Base-by-base conservation (phyloP, 345 rosid species). In the Zanthoxylum bungeanum region DNA sequence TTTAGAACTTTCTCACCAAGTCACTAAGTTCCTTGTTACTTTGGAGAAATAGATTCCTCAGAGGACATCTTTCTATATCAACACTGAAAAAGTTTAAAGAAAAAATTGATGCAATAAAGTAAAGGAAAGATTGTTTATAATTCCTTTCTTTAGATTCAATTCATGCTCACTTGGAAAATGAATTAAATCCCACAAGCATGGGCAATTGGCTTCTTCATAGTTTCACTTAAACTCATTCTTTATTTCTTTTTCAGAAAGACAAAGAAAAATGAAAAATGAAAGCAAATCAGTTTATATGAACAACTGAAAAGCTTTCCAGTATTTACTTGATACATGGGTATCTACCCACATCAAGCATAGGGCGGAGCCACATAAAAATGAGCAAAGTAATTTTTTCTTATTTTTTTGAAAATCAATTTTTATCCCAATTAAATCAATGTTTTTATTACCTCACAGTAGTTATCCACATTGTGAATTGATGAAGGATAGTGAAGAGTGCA, bases 81-180 rank as follows among this genome's bases (percentile, higher is more conserved):
- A 37, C 10, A 5, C 39, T 63, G 59, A 34, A 57, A 44, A 70
- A 27, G 60, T 9, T 55, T 28, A 9, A 9, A 44, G 25, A 75
- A 53, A 71, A 50, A 69, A 42, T 64, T 44, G 6, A 1, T 1
- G 55, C 44, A 69, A 17, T 63, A n/a, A n/a, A n/a, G n/a, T 55
- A 62, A 70, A 78, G 60, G 14, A 24, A 59, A 44, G n/a, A 57
- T 75, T 28, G 36, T 46, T 28, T 66, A 28, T 30, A 64, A 71
- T 78, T 70, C 70, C 39, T 78, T 74, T 66, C 78, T 78, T 70
- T 42, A 1, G 37, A 27, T 70, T 61, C 65, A 78, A 46, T 57
- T 70, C 10, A 69, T 36, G 64, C 33, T 60, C 5, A 14, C 16
- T 49, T 27, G 37, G 17, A 12, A 39, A 55, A 25, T 69, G 28